Evolutionary conservation across 176 grass and related monocot genomes (phyloP).

Genomic region (Aegilops sharonensis): DNA sequence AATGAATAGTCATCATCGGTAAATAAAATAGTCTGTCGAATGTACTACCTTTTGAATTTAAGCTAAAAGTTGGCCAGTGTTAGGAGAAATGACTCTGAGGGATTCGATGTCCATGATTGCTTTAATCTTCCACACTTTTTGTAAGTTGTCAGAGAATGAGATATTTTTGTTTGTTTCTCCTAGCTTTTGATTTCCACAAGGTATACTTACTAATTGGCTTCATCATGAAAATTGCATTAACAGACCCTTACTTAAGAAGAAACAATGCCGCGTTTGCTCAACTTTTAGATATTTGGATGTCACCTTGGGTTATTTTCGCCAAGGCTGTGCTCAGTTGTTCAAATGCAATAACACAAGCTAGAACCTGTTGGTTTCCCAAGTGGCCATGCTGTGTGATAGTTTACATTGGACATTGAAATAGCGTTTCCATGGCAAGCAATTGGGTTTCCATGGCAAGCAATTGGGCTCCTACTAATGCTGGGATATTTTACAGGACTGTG

Average conservation of each 20-base stretch:
- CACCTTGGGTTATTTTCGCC: constrained; percentile 7
- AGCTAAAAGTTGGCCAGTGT: neutral
- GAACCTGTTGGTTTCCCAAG: neutral
- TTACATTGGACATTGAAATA: constrained; percentile 21
- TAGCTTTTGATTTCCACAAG: constrained; percentile 3
- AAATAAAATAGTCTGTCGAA: neutral
- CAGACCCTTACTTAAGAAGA: constrained; percentile 17
- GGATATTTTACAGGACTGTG: constrained; percentile 61
- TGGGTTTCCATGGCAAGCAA: neutral
- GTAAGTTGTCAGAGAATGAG: neutral
- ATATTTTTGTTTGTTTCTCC: neutral
- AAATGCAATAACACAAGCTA: constrained; percentile 16
- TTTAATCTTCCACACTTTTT: neutral
- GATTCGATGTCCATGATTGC: neutral
- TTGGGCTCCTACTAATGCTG: constrained; percentile 31
- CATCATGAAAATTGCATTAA: constrained; percentile 2
- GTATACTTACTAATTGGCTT: constrained; percentile 4
- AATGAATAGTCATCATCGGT: neutral
- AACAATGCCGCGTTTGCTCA: neutral
- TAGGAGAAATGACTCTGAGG: neutral
- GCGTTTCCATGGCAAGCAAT: neutral
- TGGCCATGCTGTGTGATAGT: neutral
- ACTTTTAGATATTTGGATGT: constrained; percentile 16
- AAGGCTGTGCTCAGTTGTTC: neutral
- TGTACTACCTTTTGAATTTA: constrained; percentile 3